A percentile compares a stretch with the other conserved stretches of the same genome.
These are phyloP conservation scores for Elaeagnus macrophylla DNA, from an alignment of 306 rosid species.

Conservation along the genomic window DNA sequence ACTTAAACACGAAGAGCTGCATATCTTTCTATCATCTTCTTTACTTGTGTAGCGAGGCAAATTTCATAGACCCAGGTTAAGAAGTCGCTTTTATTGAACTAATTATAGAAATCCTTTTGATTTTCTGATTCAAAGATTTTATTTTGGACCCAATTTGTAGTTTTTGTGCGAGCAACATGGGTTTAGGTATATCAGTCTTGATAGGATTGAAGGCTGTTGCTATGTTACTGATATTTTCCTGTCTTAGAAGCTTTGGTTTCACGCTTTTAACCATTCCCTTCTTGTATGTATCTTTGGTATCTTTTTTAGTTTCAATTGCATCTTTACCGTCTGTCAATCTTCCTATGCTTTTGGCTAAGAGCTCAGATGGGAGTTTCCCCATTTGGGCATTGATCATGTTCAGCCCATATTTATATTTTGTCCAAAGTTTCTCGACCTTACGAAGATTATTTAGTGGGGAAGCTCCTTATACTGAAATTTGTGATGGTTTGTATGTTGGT, in stretches of 20 bases:
- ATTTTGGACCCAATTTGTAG: background rate
- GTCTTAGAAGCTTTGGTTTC: conserved; percentile 36
- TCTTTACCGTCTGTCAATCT: conserved; percentile 63
- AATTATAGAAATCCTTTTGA: background rate
- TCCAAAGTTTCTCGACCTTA: conserved; percentile 49
- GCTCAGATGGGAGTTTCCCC: conserved; percentile 64
- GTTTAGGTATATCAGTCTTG: conserved; percentile 54
- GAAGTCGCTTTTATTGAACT: background rate
- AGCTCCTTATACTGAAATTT: conserved; percentile 42
- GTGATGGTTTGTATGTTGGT: conserved; percentile 70
- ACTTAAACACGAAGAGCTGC: too few species aligned
- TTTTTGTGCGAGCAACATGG: conserved; percentile 26
- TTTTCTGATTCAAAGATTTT: background rate
- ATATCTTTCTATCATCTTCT: too few species aligned
- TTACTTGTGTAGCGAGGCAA: background rate
- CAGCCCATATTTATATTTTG: conserved; percentile 68
- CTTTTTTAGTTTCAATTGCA: conserved; percentile 52
- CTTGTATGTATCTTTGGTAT: conserved; percentile 52
- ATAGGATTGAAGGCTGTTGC: conserved; percentile 51
- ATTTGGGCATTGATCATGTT: conserved; percentile 46
- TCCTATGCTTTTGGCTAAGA: conserved; percentile 69
- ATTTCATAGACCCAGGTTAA: background rate
- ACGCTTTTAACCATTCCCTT: conserved; percentile 45
- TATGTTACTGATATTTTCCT: conserved; percentile 31
- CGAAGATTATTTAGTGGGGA: conserved; percentile 55